Evolutionary conservation across 129 eudicot genomes (phyloP).

Genomic region (Ambrosia artemisiifolia): DNA sequence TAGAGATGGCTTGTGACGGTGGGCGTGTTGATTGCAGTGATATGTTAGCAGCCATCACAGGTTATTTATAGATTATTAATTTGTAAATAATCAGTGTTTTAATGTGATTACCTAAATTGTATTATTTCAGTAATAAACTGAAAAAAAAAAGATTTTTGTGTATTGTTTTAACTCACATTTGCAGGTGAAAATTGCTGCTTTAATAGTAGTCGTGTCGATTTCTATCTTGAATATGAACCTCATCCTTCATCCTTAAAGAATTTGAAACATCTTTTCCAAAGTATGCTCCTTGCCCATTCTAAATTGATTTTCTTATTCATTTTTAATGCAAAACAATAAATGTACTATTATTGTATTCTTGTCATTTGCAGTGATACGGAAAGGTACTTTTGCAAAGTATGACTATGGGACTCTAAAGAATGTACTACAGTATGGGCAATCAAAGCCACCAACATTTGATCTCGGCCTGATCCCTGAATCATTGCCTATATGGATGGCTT

Average conservation of each 20-base stretch:
- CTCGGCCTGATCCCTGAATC: conserved; percentile 67
- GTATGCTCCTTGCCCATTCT: conserved; percentile 37
- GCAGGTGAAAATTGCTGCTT: conserved; percentile 93
- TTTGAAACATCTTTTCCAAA: conserved; percentile 88
- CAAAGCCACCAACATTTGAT: conserved; percentile 73
- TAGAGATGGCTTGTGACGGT: conserved; percentile 73
- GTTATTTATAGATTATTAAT: conserved; percentile 28
- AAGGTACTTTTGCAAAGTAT: conserved; percentile 82
- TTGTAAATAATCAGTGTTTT: not conserved
- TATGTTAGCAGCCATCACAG: conserved; percentile 72
- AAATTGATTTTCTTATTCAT: not conserved
- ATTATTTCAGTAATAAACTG: not conserved
- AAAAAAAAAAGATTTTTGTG: not conserved
- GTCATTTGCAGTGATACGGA: conserved; percentile 76
- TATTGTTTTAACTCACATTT: not conserved
- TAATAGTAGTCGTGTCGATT: conserved; percentile 71
- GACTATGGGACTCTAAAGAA: conserved; percentile 83
- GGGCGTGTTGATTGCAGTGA: conserved; percentile 65
- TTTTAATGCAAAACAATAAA: not conserved
- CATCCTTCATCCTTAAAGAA: conserved; percentile 89
- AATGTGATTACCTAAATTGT: not conserved
- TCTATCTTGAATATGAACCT: conserved; percentile 81
- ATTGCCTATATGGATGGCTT: conserved; percentile 92
- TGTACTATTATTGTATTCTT: not conserved
- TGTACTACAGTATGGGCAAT: conserved; percentile 47